A percentile compares a stretch with the other conserved stretches of the same genome.
phyloP scores from a whole-genome alignment of 179 eudicot genomes.

The Beta corolliflora region DNA sequence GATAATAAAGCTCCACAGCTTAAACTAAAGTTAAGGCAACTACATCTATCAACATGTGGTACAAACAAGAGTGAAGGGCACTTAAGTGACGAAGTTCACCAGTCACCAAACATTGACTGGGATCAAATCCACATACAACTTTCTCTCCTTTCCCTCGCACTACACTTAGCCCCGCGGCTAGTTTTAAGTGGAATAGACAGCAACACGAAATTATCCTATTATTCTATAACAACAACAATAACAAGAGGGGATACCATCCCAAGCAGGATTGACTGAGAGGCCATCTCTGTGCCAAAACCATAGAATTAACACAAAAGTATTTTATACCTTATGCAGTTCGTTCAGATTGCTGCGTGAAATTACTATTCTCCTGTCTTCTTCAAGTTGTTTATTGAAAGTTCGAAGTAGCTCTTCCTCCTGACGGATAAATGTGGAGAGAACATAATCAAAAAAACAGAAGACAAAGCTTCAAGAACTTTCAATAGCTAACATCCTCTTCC shows the following conservation, averaged over 20 bases:
- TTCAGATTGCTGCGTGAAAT: constrained; percentile 85
- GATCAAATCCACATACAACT: not conserved
- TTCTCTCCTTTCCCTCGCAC: not conserved
- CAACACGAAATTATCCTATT: not conserved
- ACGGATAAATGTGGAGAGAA: constrained; percentile 22
- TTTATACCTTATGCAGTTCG: constrained; percentile 83
- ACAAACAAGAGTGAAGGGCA: no score
- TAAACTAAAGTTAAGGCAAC: not conserved
- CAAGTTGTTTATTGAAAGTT: constrained; percentile 89
- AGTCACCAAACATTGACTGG: not conserved
- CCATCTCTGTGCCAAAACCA: not conserved
- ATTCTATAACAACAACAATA: not conserved
- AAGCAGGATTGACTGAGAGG: constrained; percentile 4
- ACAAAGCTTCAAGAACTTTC: constrained; percentile 9
- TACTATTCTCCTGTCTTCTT: constrained; percentile 86
- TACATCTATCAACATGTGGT: no score
- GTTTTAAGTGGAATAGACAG: not conserved
- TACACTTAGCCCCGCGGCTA: not conserved
- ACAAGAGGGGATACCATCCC: not conserved
- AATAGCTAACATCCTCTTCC: not conserved
- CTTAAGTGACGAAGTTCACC: not conserved
- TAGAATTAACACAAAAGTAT: not conserved
- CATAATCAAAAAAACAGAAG: not conserved
- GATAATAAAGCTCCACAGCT: not conserved
- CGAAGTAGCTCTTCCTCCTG: constrained; percentile 88